Conservation (phyloP, 2,329 filamentous ascomycete genomes). For the Penicillium sp. region DNA sequence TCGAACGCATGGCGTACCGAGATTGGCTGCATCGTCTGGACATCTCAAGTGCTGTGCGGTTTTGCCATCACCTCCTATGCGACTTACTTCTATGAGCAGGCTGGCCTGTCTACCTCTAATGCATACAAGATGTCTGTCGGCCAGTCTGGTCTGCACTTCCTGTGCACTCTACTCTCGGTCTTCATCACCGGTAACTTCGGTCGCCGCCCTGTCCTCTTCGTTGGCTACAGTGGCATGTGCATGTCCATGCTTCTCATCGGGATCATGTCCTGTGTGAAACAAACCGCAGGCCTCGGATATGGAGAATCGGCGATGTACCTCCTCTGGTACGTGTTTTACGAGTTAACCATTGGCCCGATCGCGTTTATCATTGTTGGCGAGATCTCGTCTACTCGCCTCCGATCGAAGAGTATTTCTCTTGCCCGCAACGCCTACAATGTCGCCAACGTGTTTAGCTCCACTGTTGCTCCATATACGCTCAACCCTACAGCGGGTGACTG, state of each 20-base stretch:
- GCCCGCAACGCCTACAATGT: slow-evolving; percentile 53
- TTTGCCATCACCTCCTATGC: slow-evolving; percentile 32
- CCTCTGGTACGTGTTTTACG: slow-evolving; percentile 54
- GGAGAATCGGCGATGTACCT: slow-evolving; percentile 47
- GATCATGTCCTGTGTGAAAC: slow-evolving; percentile 41
- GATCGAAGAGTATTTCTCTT: slow-evolving; percentile 55
- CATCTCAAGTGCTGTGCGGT: slow-evolving; percentile 34
- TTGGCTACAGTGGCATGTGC: slow-evolving; percentile 27
- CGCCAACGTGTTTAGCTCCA: slow-evolving; percentile 46
- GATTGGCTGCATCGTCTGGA: slow-evolving; percentile 35
- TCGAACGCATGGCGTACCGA: slow-evolving; percentile 36
- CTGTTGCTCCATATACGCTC: slow-evolving; percentile 28
- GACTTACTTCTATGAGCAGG: slow-evolving; percentile 39
- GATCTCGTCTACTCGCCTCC: slow-evolving; percentile 54
- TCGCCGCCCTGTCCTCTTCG: slow-evolving; percentile 36
- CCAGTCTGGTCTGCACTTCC: slow-evolving; percentile 38
- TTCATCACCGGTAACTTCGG: slow-evolving; percentile 35
- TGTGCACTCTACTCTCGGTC: slow-evolving; percentile 34
- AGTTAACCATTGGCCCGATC: slow-evolving; percentile 54
- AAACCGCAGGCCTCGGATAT: slow-evolving; percentile 24
- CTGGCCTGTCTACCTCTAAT: slow-evolving; percentile 42
- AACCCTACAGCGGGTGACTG: slow-evolving; percentile 40
- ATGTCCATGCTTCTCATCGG: slow-evolving; percentile 26
- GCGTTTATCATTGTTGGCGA: slow-evolving; percentile 55
- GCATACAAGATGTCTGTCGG: slow-evolving; percentile 24